Base-by-base conservation (phyloP, 257 asterid species). In the Euphrasia confusa region DNA sequence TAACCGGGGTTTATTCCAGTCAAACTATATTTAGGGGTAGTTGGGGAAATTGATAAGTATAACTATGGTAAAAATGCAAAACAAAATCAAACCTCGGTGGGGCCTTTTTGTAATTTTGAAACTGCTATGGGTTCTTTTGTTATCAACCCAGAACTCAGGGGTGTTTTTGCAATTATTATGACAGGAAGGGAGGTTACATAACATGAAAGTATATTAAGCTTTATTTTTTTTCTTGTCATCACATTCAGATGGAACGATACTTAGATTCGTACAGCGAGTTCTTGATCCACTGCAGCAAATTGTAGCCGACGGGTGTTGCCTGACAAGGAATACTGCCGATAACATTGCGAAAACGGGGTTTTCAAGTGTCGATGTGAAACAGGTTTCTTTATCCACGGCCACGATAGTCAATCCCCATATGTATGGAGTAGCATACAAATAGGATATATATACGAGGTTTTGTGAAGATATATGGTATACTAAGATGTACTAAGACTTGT, bases 211-310 rank as follows among this genome's bases (percentile, higher is more conserved):
- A 7, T 45, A 18, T 10, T 33, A 44, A 21, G 24, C 24, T 21
- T 21, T 21, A 21, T 21, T 21, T 21, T 21, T 0, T 21, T 21
- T 21, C 24, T 21, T 21, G 24, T 21, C 24, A 21, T 21, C 24
- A 21, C 24, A 21, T 21, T 30, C 83, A 88, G 98, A 88, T 72
- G 95, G 96, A 54, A 81, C 98, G 4, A 6, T 74, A 53, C 86
- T 72, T 59, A 74, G 84, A 76, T 65, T 75, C 33, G 77, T 79
- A 1, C 98, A 88, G 62, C 83, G 84, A 13, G 42, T 84, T 71
- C 89, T 90, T 37, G 91, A 85, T 80, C 96, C 98, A 8, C 67
- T 90, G 76, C 98, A 88, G 74, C 95, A 84, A 71, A 37, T 71
- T 4, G 61, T 91, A 14, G 88, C 94, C 0, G 96, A 91, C 35